Evolutionary conservation across 208 protist species (phyloP), one percentile per base, ranked within the genome.

Genomic region (Crithidia mellificae): DNA sequence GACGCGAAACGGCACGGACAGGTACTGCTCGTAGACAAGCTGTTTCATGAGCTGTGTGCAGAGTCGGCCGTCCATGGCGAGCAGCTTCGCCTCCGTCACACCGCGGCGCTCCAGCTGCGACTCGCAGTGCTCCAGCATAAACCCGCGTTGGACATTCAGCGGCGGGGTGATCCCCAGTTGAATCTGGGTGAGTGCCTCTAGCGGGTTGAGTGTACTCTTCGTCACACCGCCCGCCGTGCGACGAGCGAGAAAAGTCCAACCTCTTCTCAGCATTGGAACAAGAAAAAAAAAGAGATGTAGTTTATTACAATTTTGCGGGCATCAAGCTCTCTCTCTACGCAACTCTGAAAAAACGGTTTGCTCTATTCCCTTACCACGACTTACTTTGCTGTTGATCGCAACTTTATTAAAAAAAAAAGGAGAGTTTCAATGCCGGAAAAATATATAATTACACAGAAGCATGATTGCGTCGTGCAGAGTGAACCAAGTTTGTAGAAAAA

Each of bases 1-100:
- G 0, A 95, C 80, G 12, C 88, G 83, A 65, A 96, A 95, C 5
- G 92, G 92, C 15, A 96, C 89, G 27, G 84, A 47, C n/a, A 96
- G 78, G 72, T 96, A 96, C 34, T 78, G 81, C 63, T 90, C 81
- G 72, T 88, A 92, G 11, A 93, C 72, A 1, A 93, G 41, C 52
- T 85, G 68, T 52, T 83, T 84, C 50, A 93, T 68, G 47, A 96
- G 73, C 32, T 86, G 75, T 3, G 77, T 80, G 59, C 83, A 92
- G 19, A 87, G 72, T 24, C 77, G 72, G 7, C 78, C 76, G 24
- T 96, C 91, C 86, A 96, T 92, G n/a, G 86, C 88, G 50, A 85
- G 47, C 22, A 96, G 73, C 63, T 92, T 90, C 9, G 80, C 77
- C 63, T 93, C 85, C 29, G 85, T 91, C 61, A 96, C 83, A 8